phyloP scores from a whole-genome alignment of 225 moss, liverwort and hornwort species.

The Asterella californica region DNA sequence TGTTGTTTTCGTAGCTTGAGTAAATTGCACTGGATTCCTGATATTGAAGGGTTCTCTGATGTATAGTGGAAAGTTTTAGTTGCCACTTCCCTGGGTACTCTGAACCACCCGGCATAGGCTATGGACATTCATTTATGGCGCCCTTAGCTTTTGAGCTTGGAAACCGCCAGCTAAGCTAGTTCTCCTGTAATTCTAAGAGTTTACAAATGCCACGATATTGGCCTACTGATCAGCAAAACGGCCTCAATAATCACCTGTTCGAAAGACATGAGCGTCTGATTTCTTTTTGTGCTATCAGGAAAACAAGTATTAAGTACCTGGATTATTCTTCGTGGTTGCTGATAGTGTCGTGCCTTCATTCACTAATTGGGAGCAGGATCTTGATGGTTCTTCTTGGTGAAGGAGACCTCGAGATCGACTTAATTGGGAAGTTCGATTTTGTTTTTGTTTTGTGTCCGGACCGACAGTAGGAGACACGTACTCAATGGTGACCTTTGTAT shows the following conservation, averaged over 20 bases:
- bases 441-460: not conserved
- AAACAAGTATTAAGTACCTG: slow-evolving; percentile 1
- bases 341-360: slow-evolving; percentile 1
- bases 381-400: not conserved
- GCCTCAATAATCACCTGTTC: slow-evolving; percentile 17
- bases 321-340: not conserved
- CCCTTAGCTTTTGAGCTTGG: slow-evolving; percentile 18
- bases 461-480: not conserved
- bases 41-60: slow-evolving; percentile 21
- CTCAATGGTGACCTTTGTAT: not conserved
- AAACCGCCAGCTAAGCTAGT: slow-evolving; percentile 16
- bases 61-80: slow-evolving; percentile 30
- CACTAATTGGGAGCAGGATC: not conserved
- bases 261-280: slow-evolving; percentile 13
- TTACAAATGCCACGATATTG: slow-evolving; percentile 16
- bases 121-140: slow-evolving; percentile 19
- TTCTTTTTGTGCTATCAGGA: not conserved
- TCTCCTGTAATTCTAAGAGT: slow-evolving; percentile 18
- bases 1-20: slow-evolving; percentile 81
- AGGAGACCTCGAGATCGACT: not conserved
- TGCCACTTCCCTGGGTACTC: slow-evolving; percentile 18
- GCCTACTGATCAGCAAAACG: slow-evolving; percentile 12
- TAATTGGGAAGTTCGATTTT: not conserved
- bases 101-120: slow-evolving; percentile 20
- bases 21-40: slow-evolving; percentile 16